Evolutionary conservation across 768 basidiomycete genomes (phyloP).

Genomic region (Lentinula raphanica): DNA sequence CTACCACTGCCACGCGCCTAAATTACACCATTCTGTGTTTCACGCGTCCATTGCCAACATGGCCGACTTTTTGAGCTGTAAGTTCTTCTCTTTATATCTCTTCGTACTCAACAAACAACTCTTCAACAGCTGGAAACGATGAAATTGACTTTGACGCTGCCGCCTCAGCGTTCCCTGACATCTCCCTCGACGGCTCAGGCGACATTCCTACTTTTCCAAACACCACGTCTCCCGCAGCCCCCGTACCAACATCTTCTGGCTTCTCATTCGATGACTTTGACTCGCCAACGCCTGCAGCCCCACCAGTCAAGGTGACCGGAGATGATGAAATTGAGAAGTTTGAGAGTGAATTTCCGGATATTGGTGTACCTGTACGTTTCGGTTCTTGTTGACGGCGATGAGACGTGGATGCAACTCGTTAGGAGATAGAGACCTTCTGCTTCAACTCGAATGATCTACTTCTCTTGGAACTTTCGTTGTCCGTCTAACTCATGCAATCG

Average conservation of each 20-base stretch:
- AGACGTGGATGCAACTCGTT: not conserved
- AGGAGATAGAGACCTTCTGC: too few species aligned
- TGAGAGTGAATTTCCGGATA: slow-evolving; percentile 79
- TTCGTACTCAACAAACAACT: not conserved
- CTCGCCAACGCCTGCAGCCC: slow-evolving; percentile 33
- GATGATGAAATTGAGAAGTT: slow-evolving; percentile 85
- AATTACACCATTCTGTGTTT: too few species aligned
- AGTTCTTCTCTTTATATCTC: not conserved
- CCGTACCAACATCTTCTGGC: slow-evolving; percentile 28
- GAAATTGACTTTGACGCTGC: slow-evolving; percentile 79
- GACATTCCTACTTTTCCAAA: slow-evolving; percentile 44
- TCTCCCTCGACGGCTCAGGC: slow-evolving; percentile 63
- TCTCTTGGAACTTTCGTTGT: too few species aligned
- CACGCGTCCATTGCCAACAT: too few species aligned
- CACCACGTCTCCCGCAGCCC: slow-evolving; percentile 22
- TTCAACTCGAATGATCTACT: too few species aligned
- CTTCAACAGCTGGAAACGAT: slow-evolving; percentile 29
- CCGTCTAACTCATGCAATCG: not conserved
- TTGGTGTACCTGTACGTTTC: slow-evolving; percentile 45
- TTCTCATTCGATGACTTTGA: slow-evolving; percentile 72
- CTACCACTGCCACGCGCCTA: too few species aligned
- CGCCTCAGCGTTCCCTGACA: slow-evolving; percentile 82
- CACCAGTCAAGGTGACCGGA: slow-evolving; percentile 70
- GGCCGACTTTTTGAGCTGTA: slow-evolving; percentile 13
- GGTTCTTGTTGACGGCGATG: not conserved